Conservation (phyloP, 2,329 filamentous ascomycete species). For the Epichloe bromicola region DNA sequence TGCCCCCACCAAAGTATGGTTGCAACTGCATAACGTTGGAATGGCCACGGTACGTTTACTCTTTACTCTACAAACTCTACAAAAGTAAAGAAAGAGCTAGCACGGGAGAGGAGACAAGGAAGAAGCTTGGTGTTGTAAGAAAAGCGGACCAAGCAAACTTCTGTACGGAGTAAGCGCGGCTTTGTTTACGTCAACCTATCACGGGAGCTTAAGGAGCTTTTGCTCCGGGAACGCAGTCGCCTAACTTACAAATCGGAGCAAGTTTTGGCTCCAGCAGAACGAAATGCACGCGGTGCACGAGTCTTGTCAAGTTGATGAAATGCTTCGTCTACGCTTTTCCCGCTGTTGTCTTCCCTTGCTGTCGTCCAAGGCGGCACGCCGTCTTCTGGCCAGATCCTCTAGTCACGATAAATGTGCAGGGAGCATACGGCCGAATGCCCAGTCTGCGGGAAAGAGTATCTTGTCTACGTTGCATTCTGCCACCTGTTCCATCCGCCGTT, state of each 20-base stretch:
- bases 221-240: slow-evolving; percentile 5
- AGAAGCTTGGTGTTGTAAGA: slow-evolving; percentile 4
- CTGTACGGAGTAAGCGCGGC: slow-evolving; percentile 3
- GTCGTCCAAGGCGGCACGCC: not conserved
- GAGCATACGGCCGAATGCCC: slow-evolving; percentile 44
- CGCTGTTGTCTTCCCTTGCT: not conserved
- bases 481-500: slow-evolving; percentile 35
- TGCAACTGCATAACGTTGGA: too few relatives aligned
- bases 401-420: slow-evolving; percentile 42
- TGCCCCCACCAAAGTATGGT: too few relatives aligned
- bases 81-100: not conserved
- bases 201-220: slow-evolving; percentile 4
- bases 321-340: slow-evolving; percentile 1
- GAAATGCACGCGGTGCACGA: slow-evolving; percentile 3
- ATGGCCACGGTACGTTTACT: too few relatives aligned
- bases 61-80: too few relatives aligned
- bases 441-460: slow-evolving; percentile 46
- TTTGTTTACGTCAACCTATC: slow-evolving; percentile 3
- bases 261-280: slow-evolving; percentile 2
- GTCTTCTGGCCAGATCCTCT: not conserved
- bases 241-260: slow-evolving; percentile 2
- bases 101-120: not conserved
- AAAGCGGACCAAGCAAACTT: slow-evolving; percentile 6
- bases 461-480: slow-evolving; percentile 46
- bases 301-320: slow-evolving; percentile 2